Evolutionary conservation across 1,284 basidiomycete species (phyloP).

Genomic region (Ganoderma sinense): DNA sequence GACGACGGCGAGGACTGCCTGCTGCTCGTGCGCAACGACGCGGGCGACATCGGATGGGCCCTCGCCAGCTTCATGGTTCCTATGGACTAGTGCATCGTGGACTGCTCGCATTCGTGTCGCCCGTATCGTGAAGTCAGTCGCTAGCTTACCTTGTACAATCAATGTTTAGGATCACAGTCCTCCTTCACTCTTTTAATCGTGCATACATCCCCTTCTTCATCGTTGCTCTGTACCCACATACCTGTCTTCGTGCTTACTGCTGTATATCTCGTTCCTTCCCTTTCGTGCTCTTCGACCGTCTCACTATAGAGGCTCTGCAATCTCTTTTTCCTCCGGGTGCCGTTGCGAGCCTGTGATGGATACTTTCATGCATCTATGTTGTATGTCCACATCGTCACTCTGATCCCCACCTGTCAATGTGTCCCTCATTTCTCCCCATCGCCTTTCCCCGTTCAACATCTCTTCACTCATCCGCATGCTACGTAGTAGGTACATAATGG

Average conservation of each 20-base stretch:
- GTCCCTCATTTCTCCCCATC: neutral
- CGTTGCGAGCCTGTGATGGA: neutral
- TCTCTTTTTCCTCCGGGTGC: neutral
- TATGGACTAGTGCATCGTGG: slow-evolving; percentile 42
- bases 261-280: neutral
- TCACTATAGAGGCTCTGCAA: slow-evolving; percentile 2
- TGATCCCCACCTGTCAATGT: neutral
- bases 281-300: neutral
- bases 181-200: neutral
- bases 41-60: slow-evolving; percentile 74
- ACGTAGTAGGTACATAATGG: slow-evolving; percentile 4
- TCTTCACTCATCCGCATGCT: neutral
- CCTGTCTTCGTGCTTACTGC: neutral
- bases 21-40: slow-evolving; percentile 61
- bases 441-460: too few relatives aligned
- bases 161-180: neutral
- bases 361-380: slow-evolving; percentile 2
- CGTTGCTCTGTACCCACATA: slow-evolving; percentile 2
- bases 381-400: neutral
- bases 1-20: slow-evolving; percentile 85
- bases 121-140: neutral
- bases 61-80: slow-evolving; percentile 82
- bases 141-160: neutral
- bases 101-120: neutral
- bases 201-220: neutral